Percentiles rank a stretch among this genome's conserved stretches.
Conservation (phyloP, 1,139 yeast species). For the Blastobotrys indianensis region DNA sequence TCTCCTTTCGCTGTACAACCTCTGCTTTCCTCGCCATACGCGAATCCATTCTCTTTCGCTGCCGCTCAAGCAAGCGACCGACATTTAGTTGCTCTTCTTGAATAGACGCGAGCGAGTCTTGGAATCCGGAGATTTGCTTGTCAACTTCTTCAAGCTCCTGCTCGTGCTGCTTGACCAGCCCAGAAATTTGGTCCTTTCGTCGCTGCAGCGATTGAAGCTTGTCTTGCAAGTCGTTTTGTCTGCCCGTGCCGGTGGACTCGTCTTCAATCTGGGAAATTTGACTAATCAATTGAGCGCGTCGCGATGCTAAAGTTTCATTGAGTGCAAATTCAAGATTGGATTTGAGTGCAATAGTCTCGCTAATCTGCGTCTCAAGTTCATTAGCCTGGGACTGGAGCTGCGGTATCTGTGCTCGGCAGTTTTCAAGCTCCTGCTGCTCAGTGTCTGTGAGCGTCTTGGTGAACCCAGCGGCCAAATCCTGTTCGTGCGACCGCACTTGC, state of each 20-base stretch:
- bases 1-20: constrained; percentile 59
- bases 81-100: constrained; percentile 53
- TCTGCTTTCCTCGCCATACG: constrained; percentile 59
- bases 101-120: constrained; percentile 40
- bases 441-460: constrained; percentile 45
- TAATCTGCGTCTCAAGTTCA: neutral
- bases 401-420: constrained; percentile 39
- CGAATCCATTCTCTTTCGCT: constrained; percentile 62
- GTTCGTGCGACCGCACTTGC: constrained; percentile 27
- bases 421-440: constrained; percentile 42
- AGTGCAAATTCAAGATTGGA: constrained; percentile 49
- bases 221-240: constrained; percentile 1
- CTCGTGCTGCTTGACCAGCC: constrained; percentile 11
- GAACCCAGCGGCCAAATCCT: constrained; percentile 56
- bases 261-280: constrained; percentile 5
- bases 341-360: neutral
- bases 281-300: constrained; percentile 21
- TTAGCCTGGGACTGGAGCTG: constrained; percentile 31
- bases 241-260: neutral
- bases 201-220: constrained; percentile 6
- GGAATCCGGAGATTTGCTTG: constrained; percentile 12
- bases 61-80: constrained; percentile 53
- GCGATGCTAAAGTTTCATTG: constrained; percentile 47
- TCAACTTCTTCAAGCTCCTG: constrained; percentile 24
- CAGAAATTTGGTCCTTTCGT: neutral